A percentile compares a stretch with the other conserved stretches of the same genome.
Evolutionary conservation across 306 rosid species (phyloP).

Genomic region (Gastrolobium bilobum): DNA sequence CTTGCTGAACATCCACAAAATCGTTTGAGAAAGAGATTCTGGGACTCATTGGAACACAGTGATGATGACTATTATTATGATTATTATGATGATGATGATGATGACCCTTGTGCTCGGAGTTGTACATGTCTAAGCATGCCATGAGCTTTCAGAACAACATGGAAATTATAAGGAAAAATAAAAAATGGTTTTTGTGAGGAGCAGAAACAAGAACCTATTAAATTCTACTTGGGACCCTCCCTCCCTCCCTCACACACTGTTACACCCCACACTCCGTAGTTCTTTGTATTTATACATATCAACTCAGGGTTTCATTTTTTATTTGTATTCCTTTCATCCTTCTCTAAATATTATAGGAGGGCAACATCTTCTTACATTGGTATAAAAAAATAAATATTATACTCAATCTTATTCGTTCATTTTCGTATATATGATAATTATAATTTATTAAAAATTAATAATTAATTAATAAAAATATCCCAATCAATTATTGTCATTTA

Average conservation of each 20-base stretch:
- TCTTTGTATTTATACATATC: slow-evolving; percentile 52
- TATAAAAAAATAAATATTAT: too few relatives aligned
- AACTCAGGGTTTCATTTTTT: too few relatives aligned
- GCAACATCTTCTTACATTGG: too few relatives aligned
- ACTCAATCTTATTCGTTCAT: too few relatives aligned
- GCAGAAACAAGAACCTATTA: slow-evolving; percentile 39
- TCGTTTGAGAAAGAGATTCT: slow-evolving; percentile 93
- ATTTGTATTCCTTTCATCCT: too few relatives aligned
- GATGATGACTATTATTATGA: slow-evolving; percentile 27
- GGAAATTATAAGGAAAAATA: slow-evolving; percentile 8
- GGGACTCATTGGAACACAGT: slow-evolving; percentile 74
- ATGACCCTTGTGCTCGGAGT: slow-evolving; percentile 66
- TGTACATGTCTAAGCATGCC: slow-evolving; percentile 93
- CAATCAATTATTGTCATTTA: too few relatives aligned
- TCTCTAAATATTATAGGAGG: too few relatives aligned
- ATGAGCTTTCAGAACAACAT: slow-evolving; percentile 64
- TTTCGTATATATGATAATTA: too few relatives aligned
- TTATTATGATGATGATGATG: slow-evolving; percentile 27
- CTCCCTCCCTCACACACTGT: slow-evolving; percentile 23
- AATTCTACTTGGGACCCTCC: slow-evolving; percentile 48
- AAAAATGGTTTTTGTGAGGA: slow-evolving; percentile 7
- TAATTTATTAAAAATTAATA: too few relatives aligned
- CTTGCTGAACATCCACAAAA: slow-evolving; percentile 76
- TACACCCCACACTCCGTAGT: slow-evolving; percentile 42
- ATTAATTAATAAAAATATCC: too few relatives aligned